A percentile compares a stretch with the other conserved stretches of the same genome.
Evolutionary conservation across 345 rosid genomes (phyloP).

Genomic region (Eucalyptus polybractea): DNA sequence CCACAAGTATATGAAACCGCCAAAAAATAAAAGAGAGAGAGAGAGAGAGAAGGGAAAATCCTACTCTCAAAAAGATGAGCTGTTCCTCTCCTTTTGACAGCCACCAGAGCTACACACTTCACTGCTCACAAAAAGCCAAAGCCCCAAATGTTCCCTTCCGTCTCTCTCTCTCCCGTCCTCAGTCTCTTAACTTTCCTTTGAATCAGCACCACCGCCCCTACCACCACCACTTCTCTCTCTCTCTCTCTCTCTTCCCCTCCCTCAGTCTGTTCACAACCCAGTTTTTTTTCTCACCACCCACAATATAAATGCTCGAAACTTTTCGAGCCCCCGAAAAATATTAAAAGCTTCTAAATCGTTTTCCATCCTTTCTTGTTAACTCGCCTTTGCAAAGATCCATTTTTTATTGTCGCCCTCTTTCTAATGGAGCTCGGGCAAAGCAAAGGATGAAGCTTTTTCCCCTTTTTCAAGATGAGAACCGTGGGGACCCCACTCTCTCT

Average conservation of each 20-base stretch:
- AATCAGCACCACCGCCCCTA: slow-evolving; percentile 11
- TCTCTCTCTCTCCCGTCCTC: not conserved
- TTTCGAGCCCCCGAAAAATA: not conserved
- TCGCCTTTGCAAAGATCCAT: not conserved
- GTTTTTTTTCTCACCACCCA: not conserved
- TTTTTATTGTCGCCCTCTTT: not conserved
- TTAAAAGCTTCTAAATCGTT: not conserved
- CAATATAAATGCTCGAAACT: not conserved
- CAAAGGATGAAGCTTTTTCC: not conserved
- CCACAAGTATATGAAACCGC: not conserved
- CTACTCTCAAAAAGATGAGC: slow-evolving; percentile 2
- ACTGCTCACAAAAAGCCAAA: slow-evolving; percentile 3
- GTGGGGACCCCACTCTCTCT: not conserved
- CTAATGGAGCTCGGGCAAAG: not conserved
- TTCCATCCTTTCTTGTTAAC: not conserved
- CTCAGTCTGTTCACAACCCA: not conserved
- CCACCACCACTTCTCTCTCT: not conserved
- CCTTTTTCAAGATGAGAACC: not conserved
- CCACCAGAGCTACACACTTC: slow-evolving; percentile 4
- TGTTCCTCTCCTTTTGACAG: slow-evolving; percentile 8
- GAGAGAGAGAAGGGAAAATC: not conserved
- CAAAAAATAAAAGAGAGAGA: not conserved
- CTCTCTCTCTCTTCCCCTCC: not conserved
- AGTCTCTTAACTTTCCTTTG: not conserved
- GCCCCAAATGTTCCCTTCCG: slow-evolving; percentile 4